Conservation (phyloP, 306 rosid species). For the Sindora glabra region DNA sequence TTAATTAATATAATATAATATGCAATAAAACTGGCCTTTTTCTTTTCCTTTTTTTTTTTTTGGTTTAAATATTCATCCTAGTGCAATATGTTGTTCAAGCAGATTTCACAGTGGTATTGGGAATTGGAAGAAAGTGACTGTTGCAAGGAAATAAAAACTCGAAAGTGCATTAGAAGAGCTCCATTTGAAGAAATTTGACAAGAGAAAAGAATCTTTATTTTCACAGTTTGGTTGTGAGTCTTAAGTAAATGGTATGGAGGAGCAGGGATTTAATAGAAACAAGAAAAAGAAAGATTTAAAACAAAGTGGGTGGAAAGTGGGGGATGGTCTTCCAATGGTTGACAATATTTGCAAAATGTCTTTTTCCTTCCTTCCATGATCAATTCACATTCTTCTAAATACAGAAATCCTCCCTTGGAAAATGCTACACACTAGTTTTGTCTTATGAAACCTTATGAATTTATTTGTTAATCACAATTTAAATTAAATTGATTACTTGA, state of each 20-base stretch:
- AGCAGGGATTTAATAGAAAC: conserved; percentile 37
- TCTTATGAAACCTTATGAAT: too few species aligned
- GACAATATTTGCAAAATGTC: conserved; percentile 49
- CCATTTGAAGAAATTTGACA: conserved; percentile 49
- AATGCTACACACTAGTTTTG: too few species aligned
- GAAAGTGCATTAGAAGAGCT: conserved; percentile 30
- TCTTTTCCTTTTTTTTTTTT: too few species aligned
- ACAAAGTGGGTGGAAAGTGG: conserved; percentile 39
- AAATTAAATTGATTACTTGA: too few species aligned
- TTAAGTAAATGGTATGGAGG: conserved; percentile 32
- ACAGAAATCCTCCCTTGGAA: too few species aligned
- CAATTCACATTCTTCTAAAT: too few species aligned
- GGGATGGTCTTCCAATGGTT: conserved; percentile 47
- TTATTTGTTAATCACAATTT: too few species aligned
- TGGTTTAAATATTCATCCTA: too few species aligned
- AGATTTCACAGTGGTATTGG: conserved; percentile 41
- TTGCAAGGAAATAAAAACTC: conserved; percentile 45
- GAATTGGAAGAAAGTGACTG: conserved; percentile 59
- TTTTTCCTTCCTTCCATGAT: conserved; percentile 39
- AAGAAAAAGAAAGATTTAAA: conserved; percentile 30
- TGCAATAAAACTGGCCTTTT: too few species aligned
- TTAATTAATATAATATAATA: too few species aligned
- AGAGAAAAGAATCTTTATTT: conserved; percentile 49
- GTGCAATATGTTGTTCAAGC: not conserved
- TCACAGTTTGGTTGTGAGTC: conserved; percentile 42